Conservation (phyloP, 352 stramenopile genomes). For the Peronospora belbahrii region DNA sequence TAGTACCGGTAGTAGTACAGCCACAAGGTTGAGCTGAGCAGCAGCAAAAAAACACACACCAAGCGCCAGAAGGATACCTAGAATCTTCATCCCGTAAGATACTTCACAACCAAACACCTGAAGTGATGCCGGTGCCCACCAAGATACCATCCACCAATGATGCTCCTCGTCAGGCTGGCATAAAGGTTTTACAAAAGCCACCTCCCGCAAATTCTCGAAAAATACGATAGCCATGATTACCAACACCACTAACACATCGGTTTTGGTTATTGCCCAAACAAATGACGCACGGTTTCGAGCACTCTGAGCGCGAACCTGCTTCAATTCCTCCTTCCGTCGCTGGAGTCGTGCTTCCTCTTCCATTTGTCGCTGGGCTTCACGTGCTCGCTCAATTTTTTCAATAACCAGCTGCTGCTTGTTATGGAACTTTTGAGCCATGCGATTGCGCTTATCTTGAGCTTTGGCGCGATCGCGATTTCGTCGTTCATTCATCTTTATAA, state of each 20-base stretch:
- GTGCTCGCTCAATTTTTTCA: conserved; percentile 56
- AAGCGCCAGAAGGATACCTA: conserved; percentile 35
- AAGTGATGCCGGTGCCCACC: conserved; percentile 47
- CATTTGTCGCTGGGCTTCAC: conserved; percentile 38
- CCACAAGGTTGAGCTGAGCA: conserved; percentile 56
- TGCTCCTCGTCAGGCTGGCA: conserved; percentile 40
- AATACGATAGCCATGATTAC: conserved; percentile 73
- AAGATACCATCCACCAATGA: conserved; percentile 47
- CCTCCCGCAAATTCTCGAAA: conserved; percentile 56
- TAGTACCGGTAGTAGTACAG: conserved; percentile 41
- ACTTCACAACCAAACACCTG: conserved; percentile 62
- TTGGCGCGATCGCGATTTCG: conserved; percentile 49
- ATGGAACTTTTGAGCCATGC: conserved; percentile 55
- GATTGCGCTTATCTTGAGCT: conserved; percentile 49
- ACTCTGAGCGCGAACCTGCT: conserved; percentile 30
- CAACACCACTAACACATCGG: conserved; percentile 63
- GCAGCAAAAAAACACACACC: conserved; percentile 46
- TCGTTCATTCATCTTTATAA: conserved; percentile 74
- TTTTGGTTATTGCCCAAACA: conserved; percentile 59
- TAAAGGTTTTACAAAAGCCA: conserved; percentile 52
- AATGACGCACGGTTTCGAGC: conserved; percentile 31
- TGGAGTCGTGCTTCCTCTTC: conserved; percentile 36
- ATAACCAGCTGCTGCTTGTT: conserved; percentile 54
- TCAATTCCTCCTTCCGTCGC: conserved; percentile 28
- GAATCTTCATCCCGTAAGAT: conserved; percentile 61